Evolutionary conservation across 257 asterid species (phyloP).

Genomic region (Solanum okadae): DNA sequence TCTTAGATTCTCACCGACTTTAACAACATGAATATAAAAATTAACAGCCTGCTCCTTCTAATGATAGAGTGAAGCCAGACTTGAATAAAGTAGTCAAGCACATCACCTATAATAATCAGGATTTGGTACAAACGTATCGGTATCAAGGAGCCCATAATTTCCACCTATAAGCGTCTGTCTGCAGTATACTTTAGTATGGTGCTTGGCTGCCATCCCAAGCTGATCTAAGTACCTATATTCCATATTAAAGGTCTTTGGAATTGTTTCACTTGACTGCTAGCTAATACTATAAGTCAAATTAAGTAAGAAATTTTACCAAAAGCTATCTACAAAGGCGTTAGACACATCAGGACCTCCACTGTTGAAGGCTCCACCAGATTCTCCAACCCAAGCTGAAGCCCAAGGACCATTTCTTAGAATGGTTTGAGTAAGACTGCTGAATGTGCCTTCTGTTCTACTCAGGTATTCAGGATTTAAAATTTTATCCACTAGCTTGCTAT

Average conservation of each 20-base stretch:
- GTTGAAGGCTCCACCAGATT: conserved; percentile 89
- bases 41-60: background rate
- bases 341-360: conserved; percentile 68
- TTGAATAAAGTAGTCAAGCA: background rate
- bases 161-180: conserved; percentile 92
- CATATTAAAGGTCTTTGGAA: background rate
- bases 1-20: background rate
- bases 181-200: conserved; percentile 68
- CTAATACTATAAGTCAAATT: background rate
- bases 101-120: conserved; percentile 92
- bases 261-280: background rate
- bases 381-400: conserved; percentile 93
- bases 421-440: conserved; percentile 38
- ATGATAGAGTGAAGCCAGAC: background rate
- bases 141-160: conserved; percentile 75
- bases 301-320: conserved; percentile 42
- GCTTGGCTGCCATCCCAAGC: conserved; percentile 93
- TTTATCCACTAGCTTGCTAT: conserved; percentile 40
- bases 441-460: conserved; percentile 36
- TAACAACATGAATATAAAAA: background rate
- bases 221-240: conserved; percentile 80
- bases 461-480: conserved; percentile 60
- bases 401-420: conserved; percentile 60
- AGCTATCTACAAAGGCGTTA: conserved; percentile 67
- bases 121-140: conserved; percentile 55